A percentile compares a stretch with the other conserved stretches of the same genome.
Evolutionary conservation across 139 green algal species (phyloP).

Genomic region (Astrephomene gubernaculifera): DNA sequence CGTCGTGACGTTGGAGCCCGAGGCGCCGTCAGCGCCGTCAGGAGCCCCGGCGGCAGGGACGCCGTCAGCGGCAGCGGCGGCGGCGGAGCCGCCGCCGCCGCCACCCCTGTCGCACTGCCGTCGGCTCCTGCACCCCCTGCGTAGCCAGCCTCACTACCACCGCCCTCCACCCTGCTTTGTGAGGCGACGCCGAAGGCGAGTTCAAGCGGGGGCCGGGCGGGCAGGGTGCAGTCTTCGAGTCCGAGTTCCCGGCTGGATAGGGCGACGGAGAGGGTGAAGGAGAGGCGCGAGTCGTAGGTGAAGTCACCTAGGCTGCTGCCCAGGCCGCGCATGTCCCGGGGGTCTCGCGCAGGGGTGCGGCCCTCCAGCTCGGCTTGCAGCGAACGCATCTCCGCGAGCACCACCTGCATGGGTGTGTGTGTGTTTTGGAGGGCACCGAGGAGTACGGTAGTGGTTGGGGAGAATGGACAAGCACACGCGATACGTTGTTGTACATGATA

Average conservation of each 20-base stretch:
- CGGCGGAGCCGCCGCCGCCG: neutral
- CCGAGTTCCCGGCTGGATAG: neutral
- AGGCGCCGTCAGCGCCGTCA: constrained; percentile 33
- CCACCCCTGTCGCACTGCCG: neutral
- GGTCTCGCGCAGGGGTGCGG: neutral
- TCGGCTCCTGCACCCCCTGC: neutral
- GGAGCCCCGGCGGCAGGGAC: constrained; percentile 1
- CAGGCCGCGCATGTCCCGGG: neutral
- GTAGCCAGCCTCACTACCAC: too few relatives aligned
- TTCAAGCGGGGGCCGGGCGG: constrained; percentile 19
- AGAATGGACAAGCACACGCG: too few relatives aligned
- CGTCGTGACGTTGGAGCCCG: neutral
- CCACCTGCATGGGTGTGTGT: neutral
- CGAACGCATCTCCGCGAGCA: constrained; percentile 6
- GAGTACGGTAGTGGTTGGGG: too few relatives aligned
- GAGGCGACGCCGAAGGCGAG: constrained; percentile 16
- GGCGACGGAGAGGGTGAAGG: constrained; percentile 21
- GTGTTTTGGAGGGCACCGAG: too few relatives aligned
- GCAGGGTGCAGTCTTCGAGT: constrained; percentile 4
- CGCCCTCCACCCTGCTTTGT: neutral
- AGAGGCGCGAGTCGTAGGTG: neutral
- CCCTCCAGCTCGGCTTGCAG: neutral
- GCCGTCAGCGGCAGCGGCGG: constrained; percentile 14
- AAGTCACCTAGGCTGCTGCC: constrained; percentile 28
- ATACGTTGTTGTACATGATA: too few relatives aligned